These are phyloP conservation scores for Hanseniaspora hatyaiensis DNA, from an alignment of 805 yeast genomes.

Conservation along the genomic window DNA sequence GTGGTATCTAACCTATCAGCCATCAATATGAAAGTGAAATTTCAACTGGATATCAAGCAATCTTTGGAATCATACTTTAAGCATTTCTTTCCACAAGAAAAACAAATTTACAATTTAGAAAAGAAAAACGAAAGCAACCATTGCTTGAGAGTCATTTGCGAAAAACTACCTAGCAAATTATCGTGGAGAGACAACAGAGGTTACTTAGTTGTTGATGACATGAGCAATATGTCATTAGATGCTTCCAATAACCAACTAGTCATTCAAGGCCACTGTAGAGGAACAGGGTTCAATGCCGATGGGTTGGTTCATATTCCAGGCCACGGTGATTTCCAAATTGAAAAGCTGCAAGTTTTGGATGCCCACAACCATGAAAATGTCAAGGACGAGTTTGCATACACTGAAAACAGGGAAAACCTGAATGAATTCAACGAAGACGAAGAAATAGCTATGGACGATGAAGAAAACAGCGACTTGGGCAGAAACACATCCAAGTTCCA, in stretches of 20 bases:
- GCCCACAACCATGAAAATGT: constrained; percentile 22
- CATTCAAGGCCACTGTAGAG: constrained; percentile 78
- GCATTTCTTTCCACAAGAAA: constrained; percentile 73
- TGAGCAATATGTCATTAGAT: constrained; percentile 29
- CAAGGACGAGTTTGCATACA: constrained; percentile 25
- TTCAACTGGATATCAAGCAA: constrained; percentile 57
- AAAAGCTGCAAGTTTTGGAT: constrained; percentile 41
- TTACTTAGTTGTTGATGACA: constrained; percentile 63
- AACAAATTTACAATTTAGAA: constrained; percentile 63
- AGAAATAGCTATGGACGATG: constrained; percentile 33
- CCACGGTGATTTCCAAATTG: constrained; percentile 75
- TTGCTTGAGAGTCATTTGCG: constrained; percentile 66
- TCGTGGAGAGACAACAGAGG: constrained; percentile 93
- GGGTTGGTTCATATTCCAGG: constrained; percentile 79
- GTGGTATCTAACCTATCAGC: constrained; percentile 62
- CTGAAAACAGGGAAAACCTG: constrained; percentile 42
- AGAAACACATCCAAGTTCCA: too few species aligned
- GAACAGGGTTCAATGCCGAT: constrained; percentile 67
- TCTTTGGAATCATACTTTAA: constrained; percentile 54
- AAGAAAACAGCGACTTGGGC: constrained; percentile 20
- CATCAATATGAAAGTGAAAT: constrained; percentile 59
- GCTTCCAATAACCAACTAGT: constrained; percentile 34
- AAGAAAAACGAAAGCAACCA: constrained; percentile 55
- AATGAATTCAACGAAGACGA: constrained; percentile 41
- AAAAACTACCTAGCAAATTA: constrained; percentile 71